Evolutionary conservation across 2,329 filamentous ascomycete genomes (phyloP).

Genomic region (Colletotrichum caudatum): DNA sequence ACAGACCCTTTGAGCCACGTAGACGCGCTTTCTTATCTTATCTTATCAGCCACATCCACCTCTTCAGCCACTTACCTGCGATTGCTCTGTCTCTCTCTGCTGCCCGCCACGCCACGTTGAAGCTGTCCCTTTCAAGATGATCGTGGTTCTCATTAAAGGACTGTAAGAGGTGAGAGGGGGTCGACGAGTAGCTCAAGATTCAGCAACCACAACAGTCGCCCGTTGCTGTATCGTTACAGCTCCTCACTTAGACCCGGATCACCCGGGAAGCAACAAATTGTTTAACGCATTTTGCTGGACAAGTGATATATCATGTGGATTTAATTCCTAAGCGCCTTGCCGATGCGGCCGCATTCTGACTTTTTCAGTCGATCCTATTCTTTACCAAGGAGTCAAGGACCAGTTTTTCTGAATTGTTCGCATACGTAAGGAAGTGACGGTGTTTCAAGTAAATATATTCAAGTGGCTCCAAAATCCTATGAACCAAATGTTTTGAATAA

Average conservation of each 20-base stretch:
- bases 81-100: background rate
- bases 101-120: background rate
- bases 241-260: too few relatives aligned
- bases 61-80: background rate
- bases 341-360: too few relatives aligned
- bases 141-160: background rate
- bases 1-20: constrained; percentile 5
- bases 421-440: too few relatives aligned
- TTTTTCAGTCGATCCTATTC: too few relatives aligned
- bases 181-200: too few relatives aligned
- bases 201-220: background rate
- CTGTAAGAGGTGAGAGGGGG: background rate
- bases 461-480: background rate
- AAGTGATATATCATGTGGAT: too few relatives aligned
- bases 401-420: too few relatives aligned
- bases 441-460: background rate
- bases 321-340: too few relatives aligned
- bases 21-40: constrained; percentile 6
- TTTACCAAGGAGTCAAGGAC: too few relatives aligned
- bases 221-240: too few relatives aligned
- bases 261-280: background rate
- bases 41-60: background rate
- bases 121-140: background rate
- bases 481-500: background rate
- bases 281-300: too few relatives aligned